Base-by-base conservation (phyloP, 768 basidiomycete genomes). In the Boletus rubroflammeus region DNA sequence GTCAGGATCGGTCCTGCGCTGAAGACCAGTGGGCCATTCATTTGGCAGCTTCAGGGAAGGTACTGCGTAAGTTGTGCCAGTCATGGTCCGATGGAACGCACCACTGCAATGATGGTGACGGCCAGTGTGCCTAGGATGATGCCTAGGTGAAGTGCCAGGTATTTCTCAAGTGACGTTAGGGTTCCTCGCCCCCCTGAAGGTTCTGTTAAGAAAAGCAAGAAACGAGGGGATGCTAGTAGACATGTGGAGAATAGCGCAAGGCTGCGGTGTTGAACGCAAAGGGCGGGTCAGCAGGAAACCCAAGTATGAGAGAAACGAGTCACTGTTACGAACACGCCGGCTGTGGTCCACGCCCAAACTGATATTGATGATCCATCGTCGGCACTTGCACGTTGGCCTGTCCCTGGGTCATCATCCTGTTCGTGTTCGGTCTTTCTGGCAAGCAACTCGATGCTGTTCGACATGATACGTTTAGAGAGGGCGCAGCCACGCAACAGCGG, bases 91-190 rank as follows among this genome's bases (percentile, higher is more conserved):
- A 47, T 44, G 41, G 35, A 29, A 47, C 48, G 32, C 63, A 86
- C 88, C 65, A 83, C 79, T 57, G 86, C 67, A 21, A 92, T 63
- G 31, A 88, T 70, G 34, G 82, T 76, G 15, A 83, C 36, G 10
- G 83, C 77, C 8, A 85, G 62, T 6, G 80, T 79, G 42, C 76
- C 72, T 14, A 90, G 74, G 60, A 83, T 72, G 42, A 91, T 75
- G 17, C 84, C 86, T 51, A 85, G 76, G 35, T 88, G 83, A n/a
- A 80, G 65, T 14, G 83, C 76, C 41, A 93, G 78, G 70, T 86
- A 90, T 23, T 75, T 71, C 64, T 92, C 90, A 32, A 92, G 76
- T 3, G 82, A 72, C 3, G 88, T 88, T 46, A 90, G 76, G 19
- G 69, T 61, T 29, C 69, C 70, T 44, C 77, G 73, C 11, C 72